phyloP scores from a whole-genome alignment of 106 monocot species.

The Amphibolis antarctica region DNA sequence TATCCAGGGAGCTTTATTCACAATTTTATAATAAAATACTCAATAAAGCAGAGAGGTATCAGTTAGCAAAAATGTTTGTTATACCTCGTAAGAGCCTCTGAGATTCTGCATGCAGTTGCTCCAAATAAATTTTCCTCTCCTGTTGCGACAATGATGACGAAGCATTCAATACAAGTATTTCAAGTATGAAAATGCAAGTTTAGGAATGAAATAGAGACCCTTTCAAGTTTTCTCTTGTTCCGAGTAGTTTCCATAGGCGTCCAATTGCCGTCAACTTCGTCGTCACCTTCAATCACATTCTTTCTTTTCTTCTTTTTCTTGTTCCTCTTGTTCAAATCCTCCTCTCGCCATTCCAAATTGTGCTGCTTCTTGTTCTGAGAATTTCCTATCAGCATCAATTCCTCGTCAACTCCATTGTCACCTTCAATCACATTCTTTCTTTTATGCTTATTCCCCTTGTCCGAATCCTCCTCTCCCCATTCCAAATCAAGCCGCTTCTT shows the following conservation, averaged over 20 bases:
- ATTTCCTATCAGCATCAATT: constrained; percentile 24
- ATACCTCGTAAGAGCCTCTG: constrained; percentile 76
- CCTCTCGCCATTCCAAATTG: constrained; percentile 31
- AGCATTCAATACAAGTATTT: background rate
- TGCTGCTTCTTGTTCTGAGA: constrained; percentile 51
- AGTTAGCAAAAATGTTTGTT: background rate
- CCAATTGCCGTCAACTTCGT: constrained; percentile 6
- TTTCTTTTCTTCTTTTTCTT: constrained; percentile 36
- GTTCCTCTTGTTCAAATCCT: constrained; percentile 6
- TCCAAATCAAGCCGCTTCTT: constrained; percentile 55
- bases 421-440: constrained; percentile 10
- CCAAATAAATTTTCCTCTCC: constrained; percentile 63
- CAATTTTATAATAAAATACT: background rate
- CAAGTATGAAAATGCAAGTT: background rate
- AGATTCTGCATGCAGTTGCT: constrained; percentile 62
- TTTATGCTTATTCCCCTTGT: constrained; percentile 20
- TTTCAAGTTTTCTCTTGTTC: constrained; percentile 40
- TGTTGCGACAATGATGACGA: constrained; percentile 15
- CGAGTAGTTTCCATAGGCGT: constrained; percentile 29
- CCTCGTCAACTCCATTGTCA: constrained; percentile 1
- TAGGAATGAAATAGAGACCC: constrained; percentile 25
- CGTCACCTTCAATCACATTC: background rate
- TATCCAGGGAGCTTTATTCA: too few relatives aligned
- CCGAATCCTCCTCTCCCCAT: constrained; percentile 17
- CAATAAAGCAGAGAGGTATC: background rate